A percentile compares a stretch with the other conserved stretches of the same genome.
phyloP scores from a whole-genome alignment of 139 green algal genomes.

The Yamagishiella unicocca region DNA sequence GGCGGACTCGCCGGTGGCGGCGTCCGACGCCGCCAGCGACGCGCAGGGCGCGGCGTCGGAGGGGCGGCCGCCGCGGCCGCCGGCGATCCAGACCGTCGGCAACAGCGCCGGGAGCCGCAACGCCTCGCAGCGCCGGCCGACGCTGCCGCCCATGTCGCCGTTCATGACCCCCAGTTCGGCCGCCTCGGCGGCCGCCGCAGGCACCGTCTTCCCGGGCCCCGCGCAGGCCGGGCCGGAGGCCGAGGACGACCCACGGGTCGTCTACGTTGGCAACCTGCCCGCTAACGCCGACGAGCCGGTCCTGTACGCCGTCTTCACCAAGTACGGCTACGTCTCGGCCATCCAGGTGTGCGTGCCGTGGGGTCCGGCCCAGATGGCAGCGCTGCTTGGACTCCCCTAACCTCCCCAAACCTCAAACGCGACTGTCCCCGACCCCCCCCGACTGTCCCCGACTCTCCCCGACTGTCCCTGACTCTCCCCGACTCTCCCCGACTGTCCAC shows the following conservation, averaged over 20 bases:
- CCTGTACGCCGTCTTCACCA: conserved; percentile 60
- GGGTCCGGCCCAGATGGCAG: no score
- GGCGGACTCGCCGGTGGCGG: background rate
- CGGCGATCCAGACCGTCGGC: no score
- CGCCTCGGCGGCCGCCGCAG: background rate
- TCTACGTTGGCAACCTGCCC: conserved; percentile 85
- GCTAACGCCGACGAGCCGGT: conserved; percentile 65
- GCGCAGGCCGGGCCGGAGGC: background rate
- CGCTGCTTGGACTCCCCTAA: no score
- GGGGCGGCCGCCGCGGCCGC: background rate
- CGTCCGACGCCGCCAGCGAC: background rate
- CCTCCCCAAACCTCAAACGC: no score
- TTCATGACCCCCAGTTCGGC: background rate
- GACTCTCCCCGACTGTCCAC: no score
- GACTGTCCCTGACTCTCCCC: no score
- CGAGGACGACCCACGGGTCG: conserved; percentile 37
- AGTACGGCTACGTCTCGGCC: conserved; percentile 64
- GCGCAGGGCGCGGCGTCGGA: background rate
- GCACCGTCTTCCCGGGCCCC: background rate
- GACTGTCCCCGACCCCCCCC: no score
- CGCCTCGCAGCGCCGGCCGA: no score
- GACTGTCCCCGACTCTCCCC: no score
- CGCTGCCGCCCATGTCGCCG: background rate
- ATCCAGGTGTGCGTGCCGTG: conserved; percentile 57
- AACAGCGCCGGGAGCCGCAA: background rate